These are phyloP conservation scores for Schoenoplectus triqueter DNA, from an alignment of 202 grass and related monocot genomes.

Conservation along the genomic window DNA sequence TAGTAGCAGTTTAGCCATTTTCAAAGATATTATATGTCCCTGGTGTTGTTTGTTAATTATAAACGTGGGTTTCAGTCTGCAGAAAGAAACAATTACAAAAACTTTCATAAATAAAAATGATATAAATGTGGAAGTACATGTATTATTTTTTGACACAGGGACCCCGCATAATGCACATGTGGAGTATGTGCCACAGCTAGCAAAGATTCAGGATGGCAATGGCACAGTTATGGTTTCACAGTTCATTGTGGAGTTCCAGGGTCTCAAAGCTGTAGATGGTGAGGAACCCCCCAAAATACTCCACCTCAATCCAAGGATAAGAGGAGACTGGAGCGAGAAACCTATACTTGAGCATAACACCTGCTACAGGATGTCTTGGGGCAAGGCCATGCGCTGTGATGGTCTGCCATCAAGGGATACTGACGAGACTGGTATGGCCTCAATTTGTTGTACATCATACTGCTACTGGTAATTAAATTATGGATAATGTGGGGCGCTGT, in stretches of 20 bases:
- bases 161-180: slow-evolving; percentile 47
- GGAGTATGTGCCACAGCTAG: slow-evolving; percentile 62
- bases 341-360: slow-evolving; percentile 85
- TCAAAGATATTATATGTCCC: neutral
- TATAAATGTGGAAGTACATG: neutral
- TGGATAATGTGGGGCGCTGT: neutral
- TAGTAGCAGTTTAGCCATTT: neutral
- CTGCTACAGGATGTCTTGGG: slow-evolving; percentile 89
- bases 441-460: neutral
- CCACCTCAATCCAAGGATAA: slow-evolving; percentile 75
- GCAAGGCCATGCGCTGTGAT: slow-evolving; percentile 75
- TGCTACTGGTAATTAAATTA: slow-evolving; percentile 3
- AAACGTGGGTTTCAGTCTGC: neutral
- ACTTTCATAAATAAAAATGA: neutral
- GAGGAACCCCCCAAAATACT: slow-evolving; percentile 92
- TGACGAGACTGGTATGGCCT: slow-evolving; percentile 55
- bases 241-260: slow-evolving; percentile 80
- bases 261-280: slow-evolving; percentile 55
- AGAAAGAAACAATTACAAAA: neutral
- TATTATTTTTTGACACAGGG: slow-evolving; percentile 5
- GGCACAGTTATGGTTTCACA: slow-evolving; percentile 79
- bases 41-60: neutral
- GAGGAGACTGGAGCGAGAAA: slow-evolving; percentile 70
- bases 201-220: slow-evolving; percentile 46
- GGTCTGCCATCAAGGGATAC: slow-evolving; percentile 42